Conservation (phyloP, 2,329 filamentous ascomycete species). For the Aspergillus udagawae region DNA sequence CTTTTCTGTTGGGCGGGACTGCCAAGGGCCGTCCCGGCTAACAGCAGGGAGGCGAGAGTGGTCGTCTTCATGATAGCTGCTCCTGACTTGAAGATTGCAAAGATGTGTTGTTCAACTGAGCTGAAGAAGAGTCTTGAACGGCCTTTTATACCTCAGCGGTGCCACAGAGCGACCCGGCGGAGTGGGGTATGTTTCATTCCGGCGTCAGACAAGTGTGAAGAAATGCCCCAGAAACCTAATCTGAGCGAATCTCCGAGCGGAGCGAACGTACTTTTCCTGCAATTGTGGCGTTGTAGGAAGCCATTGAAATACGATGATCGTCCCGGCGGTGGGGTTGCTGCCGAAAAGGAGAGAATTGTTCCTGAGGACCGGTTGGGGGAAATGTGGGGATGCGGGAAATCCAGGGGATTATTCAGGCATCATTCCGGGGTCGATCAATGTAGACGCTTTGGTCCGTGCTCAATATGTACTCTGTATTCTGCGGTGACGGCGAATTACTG, state of each 20-base stretch:
- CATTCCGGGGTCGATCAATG: neutral
- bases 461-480: no score
- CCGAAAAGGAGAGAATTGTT: no score
- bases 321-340: neutral
- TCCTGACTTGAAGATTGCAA: neutral
- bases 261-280: neutral
- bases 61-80: neutral
- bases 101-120: neutral
- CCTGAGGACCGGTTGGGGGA: no score
- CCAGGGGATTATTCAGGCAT: no score
- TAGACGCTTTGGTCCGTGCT: no score
- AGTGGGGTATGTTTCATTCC: neutral
- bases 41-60: neutral
- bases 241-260: neutral
- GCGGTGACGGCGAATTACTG: no score
- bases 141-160: neutral
- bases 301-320: neutral
- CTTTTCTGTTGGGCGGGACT: neutral
- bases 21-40: neutral
- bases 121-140: neutral
- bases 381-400: neutral
- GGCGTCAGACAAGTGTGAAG: neutral
- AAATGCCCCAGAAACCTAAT: neutral
- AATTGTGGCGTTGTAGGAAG: neutral
- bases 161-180: neutral